Percentiles rank a stretch among this genome's conserved stretches.
phyloP scores from a whole-genome alignment of 495 filamentous ascomycete genomes.

The Neurospora sp. region DNA sequence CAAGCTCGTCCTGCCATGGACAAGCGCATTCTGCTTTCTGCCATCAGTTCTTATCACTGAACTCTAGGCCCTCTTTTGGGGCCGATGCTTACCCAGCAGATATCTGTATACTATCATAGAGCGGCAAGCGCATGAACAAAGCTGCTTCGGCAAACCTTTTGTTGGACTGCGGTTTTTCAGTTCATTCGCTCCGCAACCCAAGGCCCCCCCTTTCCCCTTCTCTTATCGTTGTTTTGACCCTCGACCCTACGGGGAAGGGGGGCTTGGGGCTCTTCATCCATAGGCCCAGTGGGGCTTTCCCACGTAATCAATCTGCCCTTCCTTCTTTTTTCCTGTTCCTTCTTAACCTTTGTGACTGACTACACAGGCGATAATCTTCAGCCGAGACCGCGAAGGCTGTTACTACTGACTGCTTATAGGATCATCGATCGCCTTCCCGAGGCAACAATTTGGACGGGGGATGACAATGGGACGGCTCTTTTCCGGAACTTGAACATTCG shows the following conservation, averaged over 20 bases:
- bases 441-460: background rate
- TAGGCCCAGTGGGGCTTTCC: constrained; percentile 7
- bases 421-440: background rate
- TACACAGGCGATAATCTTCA: background rate
- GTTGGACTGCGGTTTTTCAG: background rate
- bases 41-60: background rate
- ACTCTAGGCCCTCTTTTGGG: background rate
- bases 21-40: background rate
- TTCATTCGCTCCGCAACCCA: background rate
- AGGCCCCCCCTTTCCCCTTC: background rate
- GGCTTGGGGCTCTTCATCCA: background rate
- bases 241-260: background rate
- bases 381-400: background rate
- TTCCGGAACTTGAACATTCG: background rate
- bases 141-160: background rate
- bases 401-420: constrained; percentile 3
- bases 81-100: constrained; percentile 1
- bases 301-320: constrained; percentile 4
- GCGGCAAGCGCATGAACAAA: constrained; percentile 1
- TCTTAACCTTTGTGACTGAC: constrained; percentile 6
- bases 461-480: background rate
- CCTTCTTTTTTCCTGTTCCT: constrained; percentile 1
- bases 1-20: background rate
- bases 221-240: background rate
- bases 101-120: constrained; percentile 3